phyloP scores from a whole-genome alignment of 2,329 filamentous ascomycete genomes.

The Microdochium trichocladiopsis region DNA sequence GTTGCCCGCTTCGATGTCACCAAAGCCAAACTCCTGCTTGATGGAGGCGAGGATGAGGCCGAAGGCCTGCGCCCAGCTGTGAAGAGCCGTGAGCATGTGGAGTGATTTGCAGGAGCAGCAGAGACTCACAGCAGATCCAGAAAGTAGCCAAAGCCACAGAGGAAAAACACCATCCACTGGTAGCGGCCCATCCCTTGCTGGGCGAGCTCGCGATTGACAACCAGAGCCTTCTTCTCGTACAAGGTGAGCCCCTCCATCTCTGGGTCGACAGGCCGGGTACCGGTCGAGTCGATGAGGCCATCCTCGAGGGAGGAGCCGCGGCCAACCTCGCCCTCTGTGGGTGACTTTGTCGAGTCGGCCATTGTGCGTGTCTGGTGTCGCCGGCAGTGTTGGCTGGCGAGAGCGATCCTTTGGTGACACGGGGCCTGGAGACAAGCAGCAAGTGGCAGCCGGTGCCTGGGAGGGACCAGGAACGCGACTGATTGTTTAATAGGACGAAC shows the following conservation, averaged over 20 bases:
- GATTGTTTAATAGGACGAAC: no score
- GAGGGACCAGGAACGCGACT: no score
- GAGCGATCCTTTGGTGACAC: neutral
- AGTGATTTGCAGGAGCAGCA: neutral
- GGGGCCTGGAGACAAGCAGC: no score
- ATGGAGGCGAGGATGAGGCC: conserved; percentile 34
- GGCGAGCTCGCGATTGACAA: conserved; percentile 8
- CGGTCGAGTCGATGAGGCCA: neutral
- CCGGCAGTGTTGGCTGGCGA: neutral
- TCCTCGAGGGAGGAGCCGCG: neutral
- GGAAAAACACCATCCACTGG: conserved; percentile 15
- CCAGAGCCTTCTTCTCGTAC: neutral
- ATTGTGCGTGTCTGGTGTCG: neutral
- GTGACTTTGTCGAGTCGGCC: neutral
- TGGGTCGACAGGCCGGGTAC: neutral
- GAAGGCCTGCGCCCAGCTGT: conserved; percentile 13
- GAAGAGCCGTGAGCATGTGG: neutral
- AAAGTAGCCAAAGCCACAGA: conserved; percentile 17
- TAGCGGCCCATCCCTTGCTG: conserved; percentile 14
- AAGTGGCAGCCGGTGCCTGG: no score
- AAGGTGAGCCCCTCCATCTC: neutral
- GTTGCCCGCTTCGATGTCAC: conserved; percentile 25
- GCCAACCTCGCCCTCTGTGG: neutral
- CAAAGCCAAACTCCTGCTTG: conserved; percentile 50
- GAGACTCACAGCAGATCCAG: conserved; percentile 9